Percentiles rank a stretch among this genome's conserved stretches.
Evolutionary conservation across 139 green algal species (phyloP).

Genomic region (Auxenochlorella pyrenoidosa): DNA sequence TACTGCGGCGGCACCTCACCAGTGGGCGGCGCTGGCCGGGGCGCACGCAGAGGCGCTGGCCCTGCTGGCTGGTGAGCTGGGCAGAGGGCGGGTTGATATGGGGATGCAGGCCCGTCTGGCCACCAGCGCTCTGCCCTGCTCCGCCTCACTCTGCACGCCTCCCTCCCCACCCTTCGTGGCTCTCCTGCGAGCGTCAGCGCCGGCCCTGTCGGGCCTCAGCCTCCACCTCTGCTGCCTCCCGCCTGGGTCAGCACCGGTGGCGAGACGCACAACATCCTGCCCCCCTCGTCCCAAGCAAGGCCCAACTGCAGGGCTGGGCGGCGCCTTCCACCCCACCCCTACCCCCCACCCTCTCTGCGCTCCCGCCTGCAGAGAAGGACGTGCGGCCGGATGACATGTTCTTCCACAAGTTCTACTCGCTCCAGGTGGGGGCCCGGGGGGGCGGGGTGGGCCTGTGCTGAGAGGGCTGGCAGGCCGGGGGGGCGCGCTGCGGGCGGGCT

Average conservation of each 20-base stretch:
- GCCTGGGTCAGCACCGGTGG: too few species aligned
- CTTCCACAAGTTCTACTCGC: slow-evolving; percentile 82
- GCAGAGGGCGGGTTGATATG: background rate
- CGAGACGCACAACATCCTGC: too few species aligned
- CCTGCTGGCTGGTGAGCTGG: slow-evolving; percentile 4
- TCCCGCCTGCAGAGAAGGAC: slow-evolving; percentile 35
- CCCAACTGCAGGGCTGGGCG: background rate
- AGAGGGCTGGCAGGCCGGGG: too few species aligned
- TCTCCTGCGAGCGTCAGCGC: slow-evolving; percentile 65
- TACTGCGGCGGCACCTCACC: background rate
- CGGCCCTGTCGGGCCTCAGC: background rate
- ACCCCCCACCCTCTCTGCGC: background rate
- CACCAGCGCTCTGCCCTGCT: too few species aligned
- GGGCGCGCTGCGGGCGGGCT: too few species aligned
- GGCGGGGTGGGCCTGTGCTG: too few species aligned
- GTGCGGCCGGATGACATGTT: slow-evolving; percentile 84
- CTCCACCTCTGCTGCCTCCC: too few species aligned
- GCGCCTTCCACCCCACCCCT: too few species aligned
- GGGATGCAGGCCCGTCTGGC: too few species aligned
- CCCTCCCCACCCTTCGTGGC: slow-evolving; percentile 37
- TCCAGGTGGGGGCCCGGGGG: slow-evolving; percentile 9
- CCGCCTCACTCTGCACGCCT: background rate
- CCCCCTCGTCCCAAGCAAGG: too few species aligned
- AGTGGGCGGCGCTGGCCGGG: slow-evolving; percentile 28
- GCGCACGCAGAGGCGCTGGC: background rate